Evolutionary conservation across 1,284 basidiomycete genomes (phyloP), one percentile per base, ranked within the genome.

Genomic region (Amylostereum areolatum): DNA sequence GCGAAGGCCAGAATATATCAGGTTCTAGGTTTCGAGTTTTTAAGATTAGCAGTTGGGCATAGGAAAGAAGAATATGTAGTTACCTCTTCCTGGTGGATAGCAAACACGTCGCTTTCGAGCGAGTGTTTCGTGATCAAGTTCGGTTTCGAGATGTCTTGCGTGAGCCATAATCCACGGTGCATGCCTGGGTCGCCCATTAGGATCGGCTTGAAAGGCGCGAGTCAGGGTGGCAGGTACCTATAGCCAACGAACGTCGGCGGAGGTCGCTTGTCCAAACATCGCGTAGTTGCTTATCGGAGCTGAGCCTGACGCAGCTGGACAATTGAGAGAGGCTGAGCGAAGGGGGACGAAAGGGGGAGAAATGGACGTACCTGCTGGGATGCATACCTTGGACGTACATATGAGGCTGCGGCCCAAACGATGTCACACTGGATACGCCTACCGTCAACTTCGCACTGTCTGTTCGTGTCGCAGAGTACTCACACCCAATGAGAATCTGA

Each of bases 21-120:
- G 60, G 41, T 72, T 63, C 83, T 87, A 48, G 9, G 42, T 29
- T 40, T 47, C 42, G 48, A 43, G 12, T 30, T 39, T 41, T 28
- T 25, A 42, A 47, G 37, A 48, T 40, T 42, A 49, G 9, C 28
- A 29, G 39, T 7, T 28, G 35, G 30, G n/a, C 8, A 31, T 10
- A 12, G 34, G 10, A 25, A 33, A 28, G 35, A 8, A 39, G 9
- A 30, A 39, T 41, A 12, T 1, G 32, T 36, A 12, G 18, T 18
- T 49, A 83, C 84, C 34, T 73, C 63, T 41, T 68, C 58, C 55
- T 79, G 78, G 43, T 69, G 62, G 18, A 85, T 63, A 6, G 82
- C 62, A 52, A 87, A 75, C 0, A 85, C 79, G 57, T 86, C 84
- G 46, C 81, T 84, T 70, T 57, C 0, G 81, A 83, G 27, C 71